These are phyloP conservation scores for Colletotrichum tofieldiae DNA, from an alignment of 2,329 filamentous ascomycete genomes.

Conservation along the genomic window DNA sequence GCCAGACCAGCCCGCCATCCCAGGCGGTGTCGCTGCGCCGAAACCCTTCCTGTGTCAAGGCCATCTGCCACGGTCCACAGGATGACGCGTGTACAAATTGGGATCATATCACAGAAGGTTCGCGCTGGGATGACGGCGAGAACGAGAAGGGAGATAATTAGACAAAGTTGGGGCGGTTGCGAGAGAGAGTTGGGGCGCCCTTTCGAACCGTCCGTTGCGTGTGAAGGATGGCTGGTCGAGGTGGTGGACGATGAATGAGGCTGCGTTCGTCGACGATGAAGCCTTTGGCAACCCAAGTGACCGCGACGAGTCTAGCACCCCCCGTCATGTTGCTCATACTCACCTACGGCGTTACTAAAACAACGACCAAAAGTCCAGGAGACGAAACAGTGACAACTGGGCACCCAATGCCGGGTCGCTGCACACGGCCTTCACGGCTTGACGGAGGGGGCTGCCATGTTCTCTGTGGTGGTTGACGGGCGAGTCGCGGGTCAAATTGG, in stretches of 20 bases:
- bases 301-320: background rate
- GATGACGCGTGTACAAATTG: slow-evolving; percentile 23
- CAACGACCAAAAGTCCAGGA: background rate
- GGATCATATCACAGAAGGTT: slow-evolving; percentile 33
- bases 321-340: slow-evolving; percentile 13
- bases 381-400: slow-evolving; percentile 24
- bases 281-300: background rate
- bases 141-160: slow-evolving; percentile 20
- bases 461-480: slow-evolving; percentile 8
- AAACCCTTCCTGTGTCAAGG: slow-evolving; percentile 40
- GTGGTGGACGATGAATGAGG: slow-evolving; percentile 12
- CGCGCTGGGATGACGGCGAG: slow-evolving; percentile 24
- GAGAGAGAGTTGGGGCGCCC: slow-evolving; percentile 1
- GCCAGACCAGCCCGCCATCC: slow-evolving; percentile 22
- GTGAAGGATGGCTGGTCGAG: slow-evolving; percentile 12
- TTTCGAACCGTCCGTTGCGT: slow-evolving; percentile 19
- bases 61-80: slow-evolving; percentile 27
- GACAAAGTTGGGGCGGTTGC: slow-evolving; percentile 22
- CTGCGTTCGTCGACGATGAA: slow-evolving; percentile 32
- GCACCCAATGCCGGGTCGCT: background rate
- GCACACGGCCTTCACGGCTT: background rate
- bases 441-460: slow-evolving; percentile 13
- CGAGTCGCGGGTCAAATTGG: slow-evolving; percentile 22
- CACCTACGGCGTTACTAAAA: background rate
- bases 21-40: slow-evolving; percentile 28